Evolutionary conservation across 2,329 filamentous ascomycete genomes (phyloP), one percentile per base, ranked within the genome.

Genomic region (Colletotrichum lupini): DNA sequence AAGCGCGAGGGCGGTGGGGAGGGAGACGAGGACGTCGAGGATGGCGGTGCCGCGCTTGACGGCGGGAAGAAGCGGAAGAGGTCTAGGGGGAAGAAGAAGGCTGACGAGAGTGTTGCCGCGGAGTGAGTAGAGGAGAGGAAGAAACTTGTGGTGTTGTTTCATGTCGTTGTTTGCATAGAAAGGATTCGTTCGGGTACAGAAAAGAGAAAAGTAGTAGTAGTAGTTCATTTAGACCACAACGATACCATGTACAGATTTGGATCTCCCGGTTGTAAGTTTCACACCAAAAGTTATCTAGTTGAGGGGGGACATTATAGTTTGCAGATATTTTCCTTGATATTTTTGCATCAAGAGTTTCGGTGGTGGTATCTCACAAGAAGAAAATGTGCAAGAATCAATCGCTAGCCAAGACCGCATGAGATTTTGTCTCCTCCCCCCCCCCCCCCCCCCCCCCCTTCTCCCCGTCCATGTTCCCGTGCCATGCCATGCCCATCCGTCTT

Each of bases 11-110:
- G 30, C 16, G 16, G 5, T 4, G 79, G 75, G 32, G 59, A 37
- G 19, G 74, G 75, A 49, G 78, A 76, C 64, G 76, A 80, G 68
- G 79, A 80, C 68, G 79, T 79, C 74, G 73, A 67, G 53, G 76
- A 76, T 11, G 78, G 76, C 8, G 80, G 82, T 35, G 77, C 81
- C 5, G 78, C 78, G 14, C 81, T 77, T 0, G 79, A 80, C 7
- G 79, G 76, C 73, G 80, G 80, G 77, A 88, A 86, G 79, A 89
- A 86, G 83, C 81, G 87, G 79, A 89, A 87, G 84, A 85, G 87
- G 77, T 86, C 86, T 65, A 86, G 84, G 79, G 81, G 81, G 65
- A 85, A 83, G 73, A 85, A 85, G 76, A 82, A 80, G 75, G 79
- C 74, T 9, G 81, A 79, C 49, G 78, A 72, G 7, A 76, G 52